Conservation (phyloP, 1,284 basidiomycete species). For the Vanrija sp. region DNA sequence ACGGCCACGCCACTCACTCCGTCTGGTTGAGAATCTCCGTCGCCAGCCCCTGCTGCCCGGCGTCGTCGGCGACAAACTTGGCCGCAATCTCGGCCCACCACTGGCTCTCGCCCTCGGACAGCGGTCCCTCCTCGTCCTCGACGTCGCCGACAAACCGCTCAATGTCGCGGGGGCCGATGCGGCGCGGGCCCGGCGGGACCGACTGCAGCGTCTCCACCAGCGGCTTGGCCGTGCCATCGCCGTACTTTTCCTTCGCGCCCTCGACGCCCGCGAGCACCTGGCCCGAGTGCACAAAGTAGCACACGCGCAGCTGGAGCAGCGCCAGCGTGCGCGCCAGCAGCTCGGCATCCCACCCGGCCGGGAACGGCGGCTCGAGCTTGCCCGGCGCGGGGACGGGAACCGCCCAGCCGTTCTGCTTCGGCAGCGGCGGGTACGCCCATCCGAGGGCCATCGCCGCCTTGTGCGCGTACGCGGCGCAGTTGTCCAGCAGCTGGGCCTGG, state of each 20-base stretch:
- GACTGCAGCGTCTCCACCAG: slow-evolving; percentile 7
- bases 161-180: slow-evolving; percentile 23
- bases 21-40: too few species aligned
- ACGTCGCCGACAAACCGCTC: slow-evolving; percentile 32
- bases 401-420: slow-evolving; percentile 5
- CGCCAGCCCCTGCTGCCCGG: too few species aligned
- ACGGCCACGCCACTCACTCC: too few species aligned
- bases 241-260: slow-evolving; percentile 13
- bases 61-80: too few species aligned
- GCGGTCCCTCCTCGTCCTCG: slow-evolving; percentile 28
- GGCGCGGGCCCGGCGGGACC: slow-evolving; percentile 12
- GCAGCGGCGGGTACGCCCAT: slow-evolving; percentile 27
- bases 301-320: slow-evolving; percentile 24
- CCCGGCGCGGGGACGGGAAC: slow-evolving; percentile 5
- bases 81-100: slow-evolving; percentile 14
- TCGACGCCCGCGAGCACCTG: slow-evolving; percentile 1
- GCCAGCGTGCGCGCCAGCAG: slow-evolving; percentile 28
- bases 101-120: slow-evolving; percentile 9
- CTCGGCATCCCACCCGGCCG: slow-evolving; percentile 43
- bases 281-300: slow-evolving; percentile 18
- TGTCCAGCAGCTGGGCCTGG: slow-evolving; percentile 35
- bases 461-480: slow-evolving; percentile 36
- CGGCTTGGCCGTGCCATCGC: slow-evolving; percentile 8
- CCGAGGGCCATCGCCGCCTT: slow-evolving; percentile 32
- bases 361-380: slow-evolving; percentile 22